Evolutionary conservation across 1,284 basidiomycete species (phyloP).

Genomic region (Ustilago trichophora): DNA sequence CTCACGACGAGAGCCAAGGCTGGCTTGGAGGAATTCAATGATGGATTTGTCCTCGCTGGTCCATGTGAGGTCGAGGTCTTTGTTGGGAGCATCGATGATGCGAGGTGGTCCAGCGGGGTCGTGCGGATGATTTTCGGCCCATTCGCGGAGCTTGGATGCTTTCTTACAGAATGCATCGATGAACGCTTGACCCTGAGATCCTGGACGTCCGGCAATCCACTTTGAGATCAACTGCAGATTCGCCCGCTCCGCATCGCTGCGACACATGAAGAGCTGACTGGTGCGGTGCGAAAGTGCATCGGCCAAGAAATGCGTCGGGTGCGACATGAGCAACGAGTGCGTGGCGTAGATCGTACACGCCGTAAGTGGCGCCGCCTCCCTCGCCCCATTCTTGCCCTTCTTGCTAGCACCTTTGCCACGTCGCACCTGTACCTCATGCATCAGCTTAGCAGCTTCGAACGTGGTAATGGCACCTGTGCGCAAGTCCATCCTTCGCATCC

Average conservation of each 20-base stretch:
- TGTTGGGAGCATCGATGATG: conserved; percentile 56
- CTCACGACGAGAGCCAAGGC: conserved; percentile 73
- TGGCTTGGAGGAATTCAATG: conserved; percentile 75
- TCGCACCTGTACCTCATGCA: conserved; percentile 5
- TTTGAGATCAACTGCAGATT: conserved; percentile 72
- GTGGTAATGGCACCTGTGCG: conserved; percentile 39
- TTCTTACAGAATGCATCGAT: conserved; percentile 66
- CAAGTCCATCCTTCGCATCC: conserved; percentile 23
- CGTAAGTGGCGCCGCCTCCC: conserved; percentile 15
- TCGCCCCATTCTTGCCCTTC: background rate
- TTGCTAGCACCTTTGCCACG: background rate
- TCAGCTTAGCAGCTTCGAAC: conserved; percentile 29
- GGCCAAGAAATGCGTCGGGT: conserved; percentile 75
- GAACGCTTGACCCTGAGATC: conserved; percentile 19
- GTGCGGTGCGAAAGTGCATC: conserved; percentile 72
- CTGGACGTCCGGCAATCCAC: conserved; percentile 69
- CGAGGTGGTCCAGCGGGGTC: conserved; percentile 74
- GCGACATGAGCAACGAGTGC: conserved; percentile 78
- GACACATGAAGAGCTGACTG: conserved; percentile 75
- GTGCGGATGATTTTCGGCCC: conserved; percentile 66
- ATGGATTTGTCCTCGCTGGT: conserved; percentile 74
- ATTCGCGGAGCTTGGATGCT: conserved; percentile 22
- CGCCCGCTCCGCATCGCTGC: conserved; percentile 74
- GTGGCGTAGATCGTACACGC: conserved; percentile 72
- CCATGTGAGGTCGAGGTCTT: conserved; percentile 68